Conservation (phyloP, 2,329 filamentous ascomycete species). For the Paecilomyces fulvus region DNA sequence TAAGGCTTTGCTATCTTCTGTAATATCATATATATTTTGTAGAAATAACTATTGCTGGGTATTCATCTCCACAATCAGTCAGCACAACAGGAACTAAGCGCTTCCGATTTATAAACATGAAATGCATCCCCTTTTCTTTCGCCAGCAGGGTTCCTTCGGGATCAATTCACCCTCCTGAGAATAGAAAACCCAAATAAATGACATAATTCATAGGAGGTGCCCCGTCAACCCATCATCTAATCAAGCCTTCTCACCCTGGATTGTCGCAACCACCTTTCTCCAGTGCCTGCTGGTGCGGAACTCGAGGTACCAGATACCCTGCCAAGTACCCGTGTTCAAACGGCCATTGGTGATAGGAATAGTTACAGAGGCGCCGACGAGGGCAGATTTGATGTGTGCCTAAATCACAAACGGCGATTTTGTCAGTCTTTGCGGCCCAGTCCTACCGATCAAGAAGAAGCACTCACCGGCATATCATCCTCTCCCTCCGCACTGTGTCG, state of each 20-base stretch:
- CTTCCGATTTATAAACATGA: not conserved
- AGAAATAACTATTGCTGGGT: not conserved
- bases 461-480: conserved; percentile 84
- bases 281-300: conserved; percentile 70
- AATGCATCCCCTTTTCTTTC: not conserved
- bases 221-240: conserved; percentile 3
- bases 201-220: not conserved
- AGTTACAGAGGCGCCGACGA: conserved; percentile 81
- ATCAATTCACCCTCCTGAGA: not conserved
- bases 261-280: conserved; percentile 80
- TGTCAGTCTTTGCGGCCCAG: not conserved
- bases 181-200: not conserved
- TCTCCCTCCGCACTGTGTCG: conserved; percentile 75
- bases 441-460: conserved; percentile 3
- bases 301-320: conserved; percentile 87
- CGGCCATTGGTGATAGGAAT: conserved; percentile 85
- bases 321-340: conserved; percentile 56
- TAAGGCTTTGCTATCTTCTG: not conserved
- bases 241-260: conserved; percentile 68
- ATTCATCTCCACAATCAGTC: not conserved
- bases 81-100: not conserved
- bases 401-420: conserved; percentile 24
- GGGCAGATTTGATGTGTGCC: conserved; percentile 86
- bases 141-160: not conserved
- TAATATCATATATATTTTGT: not conserved